Percentiles rank a stretch among this genome's conserved stretches.
phyloP scores from a whole-genome alignment of 2,329 filamentous ascomycete genomes.

The Paramyrothecium sp. region DNA sequence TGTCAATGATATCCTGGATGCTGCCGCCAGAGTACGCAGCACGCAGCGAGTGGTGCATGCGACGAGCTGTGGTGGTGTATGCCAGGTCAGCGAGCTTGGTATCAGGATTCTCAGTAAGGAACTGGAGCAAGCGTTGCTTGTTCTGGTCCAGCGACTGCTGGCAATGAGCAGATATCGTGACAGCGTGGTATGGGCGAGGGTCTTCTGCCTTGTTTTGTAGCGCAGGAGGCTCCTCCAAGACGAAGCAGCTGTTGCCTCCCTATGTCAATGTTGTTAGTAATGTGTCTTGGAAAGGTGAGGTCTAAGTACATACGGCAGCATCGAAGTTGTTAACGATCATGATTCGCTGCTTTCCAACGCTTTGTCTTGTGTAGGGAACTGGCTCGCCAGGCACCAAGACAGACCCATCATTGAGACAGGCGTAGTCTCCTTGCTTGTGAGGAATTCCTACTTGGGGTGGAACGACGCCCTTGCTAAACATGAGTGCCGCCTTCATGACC shows the following conservation, averaged over 20 bases:
- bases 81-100: conserved; percentile 44
- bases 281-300: background rate
- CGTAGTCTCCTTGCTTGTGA: conserved; percentile 32
- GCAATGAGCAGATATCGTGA: conserved; percentile 4
- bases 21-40: background rate
- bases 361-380: conserved; percentile 13
- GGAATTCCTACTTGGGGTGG: conserved; percentile 53
- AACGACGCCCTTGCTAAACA: conserved; percentile 45
- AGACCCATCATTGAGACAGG: conserved; percentile 67
- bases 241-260: background rate
- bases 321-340: background rate
- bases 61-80: conserved; percentile 37
- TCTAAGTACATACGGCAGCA: background rate
- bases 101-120: conserved; percentile 36
- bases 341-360: background rate
- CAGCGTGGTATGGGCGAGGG: conserved; percentile 26
- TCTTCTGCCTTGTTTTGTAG: conserved; percentile 36
- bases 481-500: conserved; percentile 56
- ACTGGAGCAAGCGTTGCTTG: conserved; percentile 30
- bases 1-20: background rate
- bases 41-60: conserved; percentile 14
- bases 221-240: conserved; percentile 14
- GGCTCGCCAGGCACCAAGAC: conserved; percentile 66
- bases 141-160: conserved; percentile 20
- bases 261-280: background rate